phyloP scores from a whole-genome alignment of 148 eudicot species.

The Rhododendron ferrugineum region DNA sequence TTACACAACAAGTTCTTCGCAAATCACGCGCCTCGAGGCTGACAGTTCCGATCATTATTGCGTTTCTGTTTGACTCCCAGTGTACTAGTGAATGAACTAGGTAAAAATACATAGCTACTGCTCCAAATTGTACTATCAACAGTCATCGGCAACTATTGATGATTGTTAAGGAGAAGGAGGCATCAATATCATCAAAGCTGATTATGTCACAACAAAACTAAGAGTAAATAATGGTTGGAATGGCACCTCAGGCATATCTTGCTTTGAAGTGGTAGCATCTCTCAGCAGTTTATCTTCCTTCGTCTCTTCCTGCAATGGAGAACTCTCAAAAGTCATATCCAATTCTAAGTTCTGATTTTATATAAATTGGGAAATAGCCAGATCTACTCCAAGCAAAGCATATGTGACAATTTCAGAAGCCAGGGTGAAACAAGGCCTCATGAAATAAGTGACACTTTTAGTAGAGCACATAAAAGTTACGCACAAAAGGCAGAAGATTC shows the following conservation, averaged over 20 bases:
- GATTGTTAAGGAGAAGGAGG: not conserved
- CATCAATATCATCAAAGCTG: not conserved
- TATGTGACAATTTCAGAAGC: not conserved
- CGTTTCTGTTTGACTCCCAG: not conserved
- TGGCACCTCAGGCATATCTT: conserved; percentile 52
- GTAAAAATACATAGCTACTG: not conserved
- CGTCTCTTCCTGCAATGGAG: conserved; percentile 37
- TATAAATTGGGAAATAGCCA: not conserved
- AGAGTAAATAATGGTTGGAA: not conserved
- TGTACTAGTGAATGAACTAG: not conserved
- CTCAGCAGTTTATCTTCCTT: conserved; percentile 23
- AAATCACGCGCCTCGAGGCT: not conserved
- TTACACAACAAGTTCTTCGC: not conserved
- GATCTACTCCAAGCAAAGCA: not conserved
- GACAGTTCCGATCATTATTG: not conserved
- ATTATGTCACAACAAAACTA: not conserved
- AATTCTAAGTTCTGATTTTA: not conserved
- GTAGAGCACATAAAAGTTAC: not conserved
- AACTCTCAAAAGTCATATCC: not conserved
- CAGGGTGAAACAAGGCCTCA: not conserved
- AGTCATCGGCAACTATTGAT: not conserved
- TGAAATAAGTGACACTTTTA: not conserved
- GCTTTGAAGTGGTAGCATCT: conserved; percentile 33
- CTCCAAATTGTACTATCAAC: not conserved
- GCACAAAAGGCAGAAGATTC: not conserved